A percentile compares a stretch with the other conserved stretches of the same genome.
Evolutionary conservation across 2,329 filamentous ascomycete genomes (phyloP).

Genomic region (Corinectria fuckeliana): DNA sequence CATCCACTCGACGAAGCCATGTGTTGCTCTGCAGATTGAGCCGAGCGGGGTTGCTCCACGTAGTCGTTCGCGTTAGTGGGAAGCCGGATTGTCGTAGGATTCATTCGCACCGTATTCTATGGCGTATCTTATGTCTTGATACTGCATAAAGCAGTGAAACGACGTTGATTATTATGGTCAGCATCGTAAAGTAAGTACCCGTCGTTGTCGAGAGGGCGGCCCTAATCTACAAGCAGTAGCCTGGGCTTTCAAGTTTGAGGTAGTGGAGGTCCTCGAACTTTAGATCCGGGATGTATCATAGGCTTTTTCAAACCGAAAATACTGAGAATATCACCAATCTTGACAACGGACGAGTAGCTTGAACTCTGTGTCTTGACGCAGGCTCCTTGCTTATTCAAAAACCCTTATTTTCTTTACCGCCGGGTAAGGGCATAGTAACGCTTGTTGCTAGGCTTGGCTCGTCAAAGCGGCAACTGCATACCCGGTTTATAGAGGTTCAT

Average conservation of each 20-base stretch:
- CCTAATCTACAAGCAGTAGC: too few relatives aligned
- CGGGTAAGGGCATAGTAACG: too few relatives aligned
- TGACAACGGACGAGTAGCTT: too few relatives aligned
- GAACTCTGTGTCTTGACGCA: too few relatives aligned
- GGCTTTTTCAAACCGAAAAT: not conserved
- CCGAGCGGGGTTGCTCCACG: conserved; percentile 7
- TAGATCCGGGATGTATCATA: not conserved
- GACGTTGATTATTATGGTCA: too few relatives aligned
- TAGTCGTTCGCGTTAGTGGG: conserved; percentile 34
- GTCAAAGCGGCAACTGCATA: too few relatives aligned
- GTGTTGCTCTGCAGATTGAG: conserved; percentile 14
- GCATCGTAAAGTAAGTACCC: too few relatives aligned
- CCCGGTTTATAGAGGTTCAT: not conserved
- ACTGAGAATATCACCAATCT: too few relatives aligned
- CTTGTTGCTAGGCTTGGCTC: too few relatives aligned
- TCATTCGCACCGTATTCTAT: conserved; percentile 13
- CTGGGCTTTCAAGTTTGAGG: not conserved
- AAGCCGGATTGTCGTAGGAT: not conserved
- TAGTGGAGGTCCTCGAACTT: not conserved
- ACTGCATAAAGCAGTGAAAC: too few relatives aligned
- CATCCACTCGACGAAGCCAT: conserved; percentile 29
- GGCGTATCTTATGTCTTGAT: not conserved
- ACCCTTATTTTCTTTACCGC: too few relatives aligned
- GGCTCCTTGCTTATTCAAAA: too few relatives aligned
- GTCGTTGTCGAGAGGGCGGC: not conserved